Evolutionary conservation across 1,284 basidiomycete species (phyloP).

Genomic region (Cutaneotrichosporon sp.): DNA sequence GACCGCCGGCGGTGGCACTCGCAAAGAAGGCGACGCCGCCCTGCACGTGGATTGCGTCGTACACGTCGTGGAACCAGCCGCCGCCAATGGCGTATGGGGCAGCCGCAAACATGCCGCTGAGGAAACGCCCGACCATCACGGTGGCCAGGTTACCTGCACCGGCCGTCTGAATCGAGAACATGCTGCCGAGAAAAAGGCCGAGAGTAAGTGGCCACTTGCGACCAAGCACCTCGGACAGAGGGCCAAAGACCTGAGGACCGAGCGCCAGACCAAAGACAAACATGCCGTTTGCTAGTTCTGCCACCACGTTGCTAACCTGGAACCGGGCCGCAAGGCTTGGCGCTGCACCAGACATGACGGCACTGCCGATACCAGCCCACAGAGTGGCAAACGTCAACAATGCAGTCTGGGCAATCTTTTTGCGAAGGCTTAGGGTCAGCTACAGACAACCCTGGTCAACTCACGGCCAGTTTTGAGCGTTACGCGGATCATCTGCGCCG

Average conservation of each 20-base stretch:
- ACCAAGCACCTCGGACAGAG: constrained; percentile 57
- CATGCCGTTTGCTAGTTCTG: constrained; percentile 20
- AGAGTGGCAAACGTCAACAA: constrained; percentile 21
- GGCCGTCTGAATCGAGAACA: constrained; percentile 39
- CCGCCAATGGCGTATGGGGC: constrained; percentile 22
- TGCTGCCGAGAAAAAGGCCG: constrained; percentile 28
- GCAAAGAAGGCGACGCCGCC: constrained; percentile 15
- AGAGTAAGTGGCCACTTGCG: constrained; percentile 33
- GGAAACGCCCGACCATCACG: constrained; percentile 61
- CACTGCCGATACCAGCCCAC: constrained; percentile 17
- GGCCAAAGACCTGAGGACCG: constrained; percentile 56
- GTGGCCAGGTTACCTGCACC: constrained; percentile 58
- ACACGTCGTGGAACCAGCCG: constrained; percentile 22
- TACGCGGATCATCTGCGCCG: constrained; percentile 57
- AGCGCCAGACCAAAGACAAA: constrained; percentile 44
- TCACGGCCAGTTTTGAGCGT: constrained; percentile 63
- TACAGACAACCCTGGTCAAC: neutral
- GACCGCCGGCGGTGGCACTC: constrained; percentile 15
- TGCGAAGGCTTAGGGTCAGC: constrained; percentile 3
- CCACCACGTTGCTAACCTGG: constrained; percentile 12
- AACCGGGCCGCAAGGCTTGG: constrained; percentile 7
- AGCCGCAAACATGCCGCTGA: constrained; percentile 53
- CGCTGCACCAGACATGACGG: constrained; percentile 12
- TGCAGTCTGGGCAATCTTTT: constrained; percentile 16
- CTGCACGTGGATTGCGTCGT: constrained; percentile 11